Evolutionary conservation across 2,329 filamentous ascomycete species (phyloP).

Genomic region (Scedosporium dehoogii): DNA sequence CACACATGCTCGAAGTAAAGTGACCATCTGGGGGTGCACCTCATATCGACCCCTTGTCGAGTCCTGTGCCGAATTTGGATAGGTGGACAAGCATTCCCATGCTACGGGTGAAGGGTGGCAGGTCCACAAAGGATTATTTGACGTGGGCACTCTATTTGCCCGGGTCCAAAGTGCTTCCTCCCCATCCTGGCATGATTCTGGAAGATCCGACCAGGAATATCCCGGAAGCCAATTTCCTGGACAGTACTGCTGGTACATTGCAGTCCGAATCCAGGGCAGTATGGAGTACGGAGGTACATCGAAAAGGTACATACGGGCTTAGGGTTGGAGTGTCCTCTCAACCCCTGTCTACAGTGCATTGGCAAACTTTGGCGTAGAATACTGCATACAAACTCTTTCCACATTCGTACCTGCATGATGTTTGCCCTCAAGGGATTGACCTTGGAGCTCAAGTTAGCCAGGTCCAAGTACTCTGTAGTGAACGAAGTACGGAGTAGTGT

Average conservation of each 20-base stretch:
- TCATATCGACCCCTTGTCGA: neutral
- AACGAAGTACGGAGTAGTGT: too few relatives aligned
- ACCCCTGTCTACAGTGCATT: neutral
- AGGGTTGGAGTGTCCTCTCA: neutral
- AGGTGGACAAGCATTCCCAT: neutral
- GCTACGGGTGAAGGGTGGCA: neutral
- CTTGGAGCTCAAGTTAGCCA: too few relatives aligned
- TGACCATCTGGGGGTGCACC: neutral
- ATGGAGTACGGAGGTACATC: too few relatives aligned
- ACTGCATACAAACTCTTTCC: too few relatives aligned
- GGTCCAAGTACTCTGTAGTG: too few relatives aligned
- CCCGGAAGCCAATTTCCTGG: neutral
- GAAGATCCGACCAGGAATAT: constrained; percentile 1
- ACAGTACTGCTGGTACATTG: too few relatives aligned
- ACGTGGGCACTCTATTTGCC: constrained; percentile 1
- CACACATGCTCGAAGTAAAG: neutral
- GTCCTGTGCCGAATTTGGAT: neutral
- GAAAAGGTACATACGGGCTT: too few relatives aligned
- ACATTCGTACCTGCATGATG: neutral
- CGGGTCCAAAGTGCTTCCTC: neutral
- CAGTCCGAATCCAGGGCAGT: neutral
- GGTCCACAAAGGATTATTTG: neutral
- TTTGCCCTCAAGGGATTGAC: neutral
- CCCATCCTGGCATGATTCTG: constrained; percentile 2
- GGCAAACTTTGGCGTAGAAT: neutral